Conservation (phyloP, 495 filamentous ascomycete species). For the Antarctomyces pellizariae region DNA sequence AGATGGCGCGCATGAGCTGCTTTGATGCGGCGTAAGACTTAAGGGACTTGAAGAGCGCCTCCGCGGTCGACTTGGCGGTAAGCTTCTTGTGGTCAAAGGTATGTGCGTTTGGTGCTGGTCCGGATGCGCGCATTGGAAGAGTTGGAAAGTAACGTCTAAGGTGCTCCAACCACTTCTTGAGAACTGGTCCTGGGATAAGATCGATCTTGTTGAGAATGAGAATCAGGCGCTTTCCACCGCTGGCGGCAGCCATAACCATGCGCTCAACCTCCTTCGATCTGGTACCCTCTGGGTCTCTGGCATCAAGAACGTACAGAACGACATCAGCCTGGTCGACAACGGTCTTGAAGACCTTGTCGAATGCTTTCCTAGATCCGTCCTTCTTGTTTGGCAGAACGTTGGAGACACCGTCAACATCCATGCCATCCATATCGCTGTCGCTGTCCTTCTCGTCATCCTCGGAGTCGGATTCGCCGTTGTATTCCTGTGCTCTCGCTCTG, state of each 20-base stretch:
- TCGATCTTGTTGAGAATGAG: constrained; percentile 96
- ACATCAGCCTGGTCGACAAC: constrained; percentile 82
- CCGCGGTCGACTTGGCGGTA: constrained; percentile 66
- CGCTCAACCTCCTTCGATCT: constrained; percentile 78
- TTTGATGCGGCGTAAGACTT: constrained; percentile 73
- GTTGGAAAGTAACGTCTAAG: constrained; percentile 84
- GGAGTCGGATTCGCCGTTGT: constrained; percentile 36
- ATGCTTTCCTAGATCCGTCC: constrained; percentile 61
- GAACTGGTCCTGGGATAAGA: constrained; percentile 56
- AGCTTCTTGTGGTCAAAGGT: constrained; percentile 83
- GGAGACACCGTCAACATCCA: constrained; percentile 33
- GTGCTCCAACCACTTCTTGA: constrained; percentile 66
- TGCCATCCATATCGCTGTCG: constrained; percentile 29
- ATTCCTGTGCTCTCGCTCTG: constrained; percentile 60
- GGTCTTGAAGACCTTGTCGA: constrained; percentile 90
- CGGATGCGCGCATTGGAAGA: constrained; percentile 70
- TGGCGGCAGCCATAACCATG: constrained; percentile 64
- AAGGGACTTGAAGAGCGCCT: constrained; percentile 69
- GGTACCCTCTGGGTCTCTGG: constrained; percentile 77
- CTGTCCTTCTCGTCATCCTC: too few species aligned
- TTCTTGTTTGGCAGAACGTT: constrained; percentile 24
- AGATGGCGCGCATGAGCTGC: constrained; percentile 70
- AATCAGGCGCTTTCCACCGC: constrained; percentile 69
- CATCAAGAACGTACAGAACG: constrained; percentile 83
- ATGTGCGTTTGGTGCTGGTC: constrained; percentile 61